Evolutionary conservation across 495 filamentous ascomycete species (phyloP).

Genomic region (Durotheca rogersii): DNA sequence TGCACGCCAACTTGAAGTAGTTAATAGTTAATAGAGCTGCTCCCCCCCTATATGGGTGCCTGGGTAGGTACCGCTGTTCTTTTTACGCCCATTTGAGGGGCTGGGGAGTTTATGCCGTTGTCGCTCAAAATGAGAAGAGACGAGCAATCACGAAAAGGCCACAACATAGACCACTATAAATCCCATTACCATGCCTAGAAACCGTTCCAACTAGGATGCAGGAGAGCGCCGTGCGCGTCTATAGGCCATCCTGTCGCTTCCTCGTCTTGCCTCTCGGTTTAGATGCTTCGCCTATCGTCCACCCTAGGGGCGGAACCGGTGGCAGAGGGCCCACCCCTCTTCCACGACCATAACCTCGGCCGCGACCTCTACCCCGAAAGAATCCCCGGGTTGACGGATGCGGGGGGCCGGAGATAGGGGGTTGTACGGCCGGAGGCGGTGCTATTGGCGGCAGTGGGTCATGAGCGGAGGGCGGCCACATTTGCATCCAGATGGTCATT

Average conservation of each 20-base stretch:
- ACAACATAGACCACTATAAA: too few species aligned
- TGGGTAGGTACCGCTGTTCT: too few species aligned
- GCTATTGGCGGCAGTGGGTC: conserved; percentile 16
- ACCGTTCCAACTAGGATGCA: too few species aligned
- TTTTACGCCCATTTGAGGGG: too few species aligned
- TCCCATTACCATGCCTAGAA: too few species aligned
- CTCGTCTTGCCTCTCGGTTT: conserved; percentile 24
- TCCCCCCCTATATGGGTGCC: too few species aligned
- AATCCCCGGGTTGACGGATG: background rate
- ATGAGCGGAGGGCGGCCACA: conserved; percentile 72
- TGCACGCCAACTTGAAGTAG: too few species aligned
- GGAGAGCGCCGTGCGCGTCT: too few species aligned
- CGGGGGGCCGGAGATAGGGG: background rate
- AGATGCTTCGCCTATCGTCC: background rate
- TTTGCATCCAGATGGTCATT: conserved; percentile 83
- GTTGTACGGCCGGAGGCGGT: background rate
- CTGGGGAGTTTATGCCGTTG: too few species aligned
- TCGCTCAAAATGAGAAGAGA: too few species aligned
- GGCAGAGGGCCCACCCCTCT: conserved; percentile 2
- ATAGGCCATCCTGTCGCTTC: conserved; percentile 13
- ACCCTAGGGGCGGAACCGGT: background rate
- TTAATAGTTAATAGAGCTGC: too few species aligned
- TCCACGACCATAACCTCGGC: conserved; percentile 13
- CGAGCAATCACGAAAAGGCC: too few species aligned
- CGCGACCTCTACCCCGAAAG: conserved; percentile 4